Evolutionary conservation across 2,329 filamentous ascomycete species (phyloP).

Genomic region (Elsinoe arachidis): DNA sequence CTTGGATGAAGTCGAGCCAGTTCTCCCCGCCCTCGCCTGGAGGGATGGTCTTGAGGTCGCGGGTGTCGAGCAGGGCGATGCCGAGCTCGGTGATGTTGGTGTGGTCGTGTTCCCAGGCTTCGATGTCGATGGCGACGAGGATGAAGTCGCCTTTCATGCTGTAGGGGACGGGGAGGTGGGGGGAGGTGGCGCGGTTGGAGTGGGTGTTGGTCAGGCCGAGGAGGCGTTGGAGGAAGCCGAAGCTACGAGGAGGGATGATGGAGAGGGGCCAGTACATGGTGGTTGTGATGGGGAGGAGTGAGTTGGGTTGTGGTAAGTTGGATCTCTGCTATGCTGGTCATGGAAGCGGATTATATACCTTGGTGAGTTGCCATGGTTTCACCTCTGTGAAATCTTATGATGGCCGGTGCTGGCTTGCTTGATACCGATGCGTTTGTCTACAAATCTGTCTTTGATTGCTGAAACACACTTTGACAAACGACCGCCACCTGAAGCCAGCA

Average conservation of each 20-base stretch:
- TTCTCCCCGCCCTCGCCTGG: slow-evolving; percentile 54
- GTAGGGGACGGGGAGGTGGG: slow-evolving; percentile 61
- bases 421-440: too few relatives aligned
- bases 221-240: not conserved
- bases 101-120: slow-evolving; percentile 47
- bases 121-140: slow-evolving; percentile 73
- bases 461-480: too few relatives aligned
- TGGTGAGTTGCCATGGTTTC: too few relatives aligned
- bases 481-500: too few relatives aligned
- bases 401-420: too few relatives aligned
- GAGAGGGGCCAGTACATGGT: slow-evolving; percentile 5
- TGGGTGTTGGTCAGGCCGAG: not conserved
- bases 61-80: slow-evolving; percentile 69
- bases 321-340: not conserved
- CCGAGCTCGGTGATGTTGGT: slow-evolving; percentile 75
- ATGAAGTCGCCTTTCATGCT: slow-evolving; percentile 61
- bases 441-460: too few relatives aligned
- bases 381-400: too few relatives aligned
- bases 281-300: not conserved
- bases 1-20: slow-evolving; percentile 61
- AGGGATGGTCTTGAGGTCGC: slow-evolving; percentile 43
- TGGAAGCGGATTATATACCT: too few relatives aligned
- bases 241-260: not conserved
- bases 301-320: not conserved
- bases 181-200: slow-evolving; percentile 43